Evolutionary conservation across 192 early-diverging fungal genomes (phyloP), one percentile per base, ranked within the genome.

Genomic region (Phycomyces blakesleeanus): DNA sequence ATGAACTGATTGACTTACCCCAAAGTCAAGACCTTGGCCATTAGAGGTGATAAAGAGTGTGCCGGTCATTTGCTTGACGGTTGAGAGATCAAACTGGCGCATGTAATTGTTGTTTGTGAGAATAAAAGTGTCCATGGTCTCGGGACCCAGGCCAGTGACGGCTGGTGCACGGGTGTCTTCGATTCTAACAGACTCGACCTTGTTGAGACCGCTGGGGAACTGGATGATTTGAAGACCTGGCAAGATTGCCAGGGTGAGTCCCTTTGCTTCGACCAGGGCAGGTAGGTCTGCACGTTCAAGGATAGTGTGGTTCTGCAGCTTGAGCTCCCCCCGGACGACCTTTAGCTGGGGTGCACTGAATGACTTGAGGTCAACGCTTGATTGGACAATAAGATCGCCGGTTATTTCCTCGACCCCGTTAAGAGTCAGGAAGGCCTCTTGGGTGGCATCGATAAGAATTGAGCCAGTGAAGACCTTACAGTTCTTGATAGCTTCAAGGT

Each of bases 71-170:
- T 66, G 54, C 16, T 61, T 54, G 7, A 67, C 51, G 14, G 37
- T 25, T 2, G 51, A 41, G 7, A 76, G 59, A 16, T 71, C 64
- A 64, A 76, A 41, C 5, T 27, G 15, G 5, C 40, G 61, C 68
- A 76, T 51, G 54, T 71, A 67, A 10, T 67, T 63, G 38, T 76
- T 76, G 38, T 54, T 59, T 21, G 57, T 59, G 1, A 76, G 29
- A 8, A 24, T 58, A n/a, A 76, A 57, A 26, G 51, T 52, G 8
- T 60, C 20, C 20, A 64, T 22, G 2, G 34, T 38, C 20, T 37
- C 38, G 15, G 68, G 25, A 15, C 51, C 34, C 34, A 67, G 14
- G 18, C 69, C 69, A 44, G 5, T 21, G 15, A 71, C 38, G 5
- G 26, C 52, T 6, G 63, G 44, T 3, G 61, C 64, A n/a, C 55